Base-by-base conservation (phyloP, 345 rosid species). In the Mangifera indica region DNA sequence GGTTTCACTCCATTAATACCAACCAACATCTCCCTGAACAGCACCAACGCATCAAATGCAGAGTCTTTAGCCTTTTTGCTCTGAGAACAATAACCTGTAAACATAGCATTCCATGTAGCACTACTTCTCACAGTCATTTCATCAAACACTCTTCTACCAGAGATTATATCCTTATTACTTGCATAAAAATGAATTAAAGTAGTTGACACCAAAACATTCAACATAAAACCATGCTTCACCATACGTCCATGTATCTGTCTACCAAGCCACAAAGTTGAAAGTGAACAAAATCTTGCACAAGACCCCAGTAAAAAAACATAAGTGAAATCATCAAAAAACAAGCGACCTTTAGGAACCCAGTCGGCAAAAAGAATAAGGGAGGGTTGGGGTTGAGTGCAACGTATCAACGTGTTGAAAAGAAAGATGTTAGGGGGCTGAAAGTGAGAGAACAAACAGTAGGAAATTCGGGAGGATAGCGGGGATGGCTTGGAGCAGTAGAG, bases 21-120 rank as follows among this genome's bases (percentile, higher is more conserved):
- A 64, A 74, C 77, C 60, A 80, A 74, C 84, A 82, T 84, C 40
- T 77, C 82, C 55, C 72, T 76, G 74, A 86, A 86, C 82, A 90
- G 74, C 71, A 77, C 0, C 66, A 85, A 22, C 48, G 79, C 92
- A 32, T 77, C 74, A 7, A 60, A 59, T 1, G 87, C 84, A 74
- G 63, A 81, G 46, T 78, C 67, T 48, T 75, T 78, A 20, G 70
- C 81, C 67, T 72, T 86, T 13, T 74, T 84, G 69, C 70, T 84
- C 69, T 48, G 85, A 25, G 87, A 86, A 69, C 87, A 79, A 65
- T 82, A 87, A 37, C 86, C 95, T 7, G 72, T 79, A 51, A 87
- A 81, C 89, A 87, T 83, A 1, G 91, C 87, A 63, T 86, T 86
- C 92, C 92, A 87, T 5, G 92, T 81, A 56, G 77, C 84, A 34